Conservation (phyloP, 345 rosid genomes). For the Cardiospermum halicacabum region DNA sequence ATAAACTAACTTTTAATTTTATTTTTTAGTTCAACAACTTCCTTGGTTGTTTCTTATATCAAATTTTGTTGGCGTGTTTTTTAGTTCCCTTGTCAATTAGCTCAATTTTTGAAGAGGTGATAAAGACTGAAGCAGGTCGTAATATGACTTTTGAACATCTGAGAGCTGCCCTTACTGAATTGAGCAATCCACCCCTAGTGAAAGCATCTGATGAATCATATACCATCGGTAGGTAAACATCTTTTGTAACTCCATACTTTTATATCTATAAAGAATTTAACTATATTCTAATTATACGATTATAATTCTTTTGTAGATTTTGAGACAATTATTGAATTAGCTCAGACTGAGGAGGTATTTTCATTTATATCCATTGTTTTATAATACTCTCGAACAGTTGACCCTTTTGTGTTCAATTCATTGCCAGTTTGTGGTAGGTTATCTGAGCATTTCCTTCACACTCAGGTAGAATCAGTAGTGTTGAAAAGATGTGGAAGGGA, state of each 20-base stretch:
- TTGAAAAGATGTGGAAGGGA: constrained; percentile 64
- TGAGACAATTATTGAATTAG: constrained; percentile 55
- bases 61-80: constrained; percentile 26
- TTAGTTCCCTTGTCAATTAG: constrained; percentile 61
- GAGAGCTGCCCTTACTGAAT: constrained; percentile 47
- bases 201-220: constrained; percentile 41
- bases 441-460: constrained; percentile 12
- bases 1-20: neutral
- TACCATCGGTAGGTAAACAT: constrained; percentile 42
- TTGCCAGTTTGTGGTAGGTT: neutral
- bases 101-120: constrained; percentile 77
- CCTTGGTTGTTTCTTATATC: neutral
- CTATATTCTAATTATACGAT: constrained; percentile 4
- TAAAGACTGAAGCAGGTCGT: constrained; percentile 70
- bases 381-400: neutral
- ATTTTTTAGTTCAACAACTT: constrained; percentile 14
- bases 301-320: constrained; percentile 45
- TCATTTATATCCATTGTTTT: constrained; percentile 5
- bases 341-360: constrained; percentile 78
- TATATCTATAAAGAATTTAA: constrained; percentile 11
- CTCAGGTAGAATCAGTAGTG: constrained; percentile 69
- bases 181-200: constrained; percentile 51
- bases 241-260: constrained; percentile 7
- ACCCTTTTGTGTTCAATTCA: neutral
- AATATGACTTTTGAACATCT: constrained; percentile 68